These are phyloP conservation scores for Metarhizium guizhouense DNA, from an alignment of 2,329 filamentous ascomycete genomes.

Conservation along the genomic window DNA sequence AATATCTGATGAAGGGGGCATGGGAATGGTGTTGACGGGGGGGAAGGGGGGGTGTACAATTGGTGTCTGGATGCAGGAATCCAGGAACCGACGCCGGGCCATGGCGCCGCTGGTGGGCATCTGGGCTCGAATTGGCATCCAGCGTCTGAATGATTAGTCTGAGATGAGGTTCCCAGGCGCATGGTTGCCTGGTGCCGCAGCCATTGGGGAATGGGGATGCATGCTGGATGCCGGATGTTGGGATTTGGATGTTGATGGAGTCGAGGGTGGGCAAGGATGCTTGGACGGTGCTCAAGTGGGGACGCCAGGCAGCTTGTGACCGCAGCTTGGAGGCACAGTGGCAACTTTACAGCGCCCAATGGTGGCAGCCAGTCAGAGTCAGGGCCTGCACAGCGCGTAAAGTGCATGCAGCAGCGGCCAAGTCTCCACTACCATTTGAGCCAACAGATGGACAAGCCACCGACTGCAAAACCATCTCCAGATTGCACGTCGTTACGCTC, in stretches of 20 bases:
- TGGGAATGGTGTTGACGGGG: not conserved
- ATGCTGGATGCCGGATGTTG: constrained; percentile 5
- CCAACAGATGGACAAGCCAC: no score
- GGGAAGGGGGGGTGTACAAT: not conserved
- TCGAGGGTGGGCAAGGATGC: no score
- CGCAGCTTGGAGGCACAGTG: no score
- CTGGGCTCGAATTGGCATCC: not conserved
- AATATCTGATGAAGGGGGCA: not conserved
- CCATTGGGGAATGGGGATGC: constrained; percentile 1
- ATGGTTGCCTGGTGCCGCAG: constrained; percentile 23
- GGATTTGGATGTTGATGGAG: no score
- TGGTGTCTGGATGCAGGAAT: constrained; percentile 4
- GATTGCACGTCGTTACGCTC: no score
- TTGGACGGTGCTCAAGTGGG: no score
- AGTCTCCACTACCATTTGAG: not conserved
- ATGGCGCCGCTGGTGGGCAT: not conserved
- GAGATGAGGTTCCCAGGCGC: constrained; percentile 7
- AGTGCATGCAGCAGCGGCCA: constrained; percentile 8
- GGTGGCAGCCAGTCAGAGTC: not conserved
- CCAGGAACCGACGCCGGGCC: constrained; percentile 7
- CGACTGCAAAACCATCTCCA: no score
- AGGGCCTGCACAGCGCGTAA: constrained; percentile 7
- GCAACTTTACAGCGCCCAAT: no score
- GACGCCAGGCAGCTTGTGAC: no score
- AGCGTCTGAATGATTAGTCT: constrained; percentile 1